Conservation (phyloP, 805 yeast species). For the Saccharomycopsis schoenii region DNA sequence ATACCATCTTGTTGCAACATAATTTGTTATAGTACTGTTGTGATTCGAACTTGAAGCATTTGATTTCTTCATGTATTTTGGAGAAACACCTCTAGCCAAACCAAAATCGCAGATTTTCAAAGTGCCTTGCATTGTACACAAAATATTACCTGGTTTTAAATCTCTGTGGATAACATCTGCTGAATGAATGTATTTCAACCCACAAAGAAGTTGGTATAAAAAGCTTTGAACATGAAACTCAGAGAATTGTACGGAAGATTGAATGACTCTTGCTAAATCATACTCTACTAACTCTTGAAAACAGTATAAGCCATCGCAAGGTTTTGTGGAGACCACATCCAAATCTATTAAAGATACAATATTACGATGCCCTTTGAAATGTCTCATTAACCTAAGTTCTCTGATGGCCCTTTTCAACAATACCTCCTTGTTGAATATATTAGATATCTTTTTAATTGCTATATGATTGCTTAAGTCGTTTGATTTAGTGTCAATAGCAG, state of each 20-base stretch:
- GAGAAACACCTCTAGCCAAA: slow-evolving; percentile 65
- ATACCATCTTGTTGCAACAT: slow-evolving; percentile 94
- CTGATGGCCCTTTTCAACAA: slow-evolving; percentile 72
- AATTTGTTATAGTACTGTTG: slow-evolving; percentile 46
- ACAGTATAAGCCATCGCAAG: slow-evolving; percentile 82
- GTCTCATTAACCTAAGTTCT: slow-evolving; percentile 72
- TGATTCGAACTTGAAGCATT: not conserved
- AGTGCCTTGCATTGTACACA: slow-evolving; percentile 63
- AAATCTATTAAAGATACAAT: slow-evolving; percentile 66
- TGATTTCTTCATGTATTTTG: slow-evolving; percentile 21
- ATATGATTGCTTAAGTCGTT: slow-evolving; percentile 26
- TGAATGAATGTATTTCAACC: slow-evolving; percentile 79
- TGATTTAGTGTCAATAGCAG: slow-evolving; percentile 44
- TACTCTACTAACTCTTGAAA: slow-evolving; percentile 78
- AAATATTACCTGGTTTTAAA: slow-evolving; percentile 82
- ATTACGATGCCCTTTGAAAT: slow-evolving; percentile 78
- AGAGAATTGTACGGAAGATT: slow-evolving; percentile 66
- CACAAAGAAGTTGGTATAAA: slow-evolving; percentile 75
- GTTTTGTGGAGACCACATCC: slow-evolving; percentile 54
- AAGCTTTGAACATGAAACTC: slow-evolving; percentile 74
- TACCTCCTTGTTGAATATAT: slow-evolving; percentile 57
- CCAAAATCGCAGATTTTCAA: slow-evolving; percentile 93
- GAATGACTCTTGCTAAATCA: slow-evolving; percentile 75
- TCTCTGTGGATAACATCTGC: slow-evolving; percentile 92
- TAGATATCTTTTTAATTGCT: slow-evolving; percentile 76